phyloP scores from a whole-genome alignment of 2,329 filamentous ascomycete genomes.

The Akanthomyces lecanii region DNA sequence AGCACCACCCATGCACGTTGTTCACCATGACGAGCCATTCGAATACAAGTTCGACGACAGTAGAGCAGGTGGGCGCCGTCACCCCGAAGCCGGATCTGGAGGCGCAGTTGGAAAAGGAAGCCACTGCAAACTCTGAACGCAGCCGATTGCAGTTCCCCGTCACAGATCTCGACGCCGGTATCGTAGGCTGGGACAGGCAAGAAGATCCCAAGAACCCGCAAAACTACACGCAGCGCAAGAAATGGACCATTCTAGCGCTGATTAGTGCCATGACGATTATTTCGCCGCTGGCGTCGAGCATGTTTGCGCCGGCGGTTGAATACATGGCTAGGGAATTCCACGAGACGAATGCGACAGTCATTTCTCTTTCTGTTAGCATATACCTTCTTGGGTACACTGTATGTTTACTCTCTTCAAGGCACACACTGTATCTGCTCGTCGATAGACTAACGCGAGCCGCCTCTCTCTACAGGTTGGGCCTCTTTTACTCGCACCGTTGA shows the following conservation, averaged over 20 bases:
- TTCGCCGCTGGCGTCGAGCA: conserved; percentile 18
- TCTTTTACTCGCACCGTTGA: background rate
- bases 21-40: too few relatives aligned
- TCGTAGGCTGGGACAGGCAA: conserved; percentile 55
- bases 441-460: background rate
- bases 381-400: conserved; percentile 9
- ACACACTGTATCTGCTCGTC: background rate
- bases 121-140: too few relatives aligned
- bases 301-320: conserved; percentile 18
- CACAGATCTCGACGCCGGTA: background rate
- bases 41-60: too few relatives aligned
- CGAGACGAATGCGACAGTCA: conserved; percentile 11
- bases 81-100: too few relatives aligned
- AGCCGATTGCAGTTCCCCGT: background rate
- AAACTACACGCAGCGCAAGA: conserved; percentile 55
- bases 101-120: too few relatives aligned
- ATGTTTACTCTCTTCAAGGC: background rate
- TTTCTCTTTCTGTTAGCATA: background rate
- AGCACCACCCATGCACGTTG: too few relatives aligned
- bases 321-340: conserved; percentile 20
- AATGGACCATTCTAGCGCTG: conserved; percentile 26
- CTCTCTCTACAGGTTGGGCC: conserved; percentile 1
- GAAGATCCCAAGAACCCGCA: conserved; percentile 58
- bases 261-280: conserved; percentile 31
- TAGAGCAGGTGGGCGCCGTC: too few relatives aligned